Conservation (phyloP, 1,139 yeast species). For the Yamadazyma sp. region DNA sequence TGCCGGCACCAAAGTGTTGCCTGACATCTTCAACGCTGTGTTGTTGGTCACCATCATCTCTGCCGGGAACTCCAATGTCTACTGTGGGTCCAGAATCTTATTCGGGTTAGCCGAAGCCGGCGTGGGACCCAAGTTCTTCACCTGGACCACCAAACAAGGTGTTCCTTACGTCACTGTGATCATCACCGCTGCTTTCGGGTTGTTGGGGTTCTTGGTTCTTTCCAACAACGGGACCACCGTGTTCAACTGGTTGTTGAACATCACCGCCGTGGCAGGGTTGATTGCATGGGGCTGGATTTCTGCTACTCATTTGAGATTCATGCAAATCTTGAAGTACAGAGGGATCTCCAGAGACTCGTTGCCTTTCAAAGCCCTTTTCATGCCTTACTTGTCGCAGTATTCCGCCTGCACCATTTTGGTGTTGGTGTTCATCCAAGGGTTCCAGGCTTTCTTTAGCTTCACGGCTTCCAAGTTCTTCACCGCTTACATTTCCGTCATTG, state of each 20-base stretch:
- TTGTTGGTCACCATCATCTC: constrained; percentile 67
- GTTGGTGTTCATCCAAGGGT: constrained; percentile 71
- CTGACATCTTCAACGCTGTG: constrained; percentile 75
- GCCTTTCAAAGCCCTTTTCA: constrained; percentile 67
- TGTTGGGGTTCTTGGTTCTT: constrained; percentile 67
- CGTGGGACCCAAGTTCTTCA: constrained; percentile 60
- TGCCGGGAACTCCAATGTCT: constrained; percentile 81
- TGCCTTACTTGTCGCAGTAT: constrained; percentile 67
- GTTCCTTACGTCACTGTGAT: constrained; percentile 66
- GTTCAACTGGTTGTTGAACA: constrained; percentile 80
- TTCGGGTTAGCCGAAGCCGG: constrained; percentile 64
- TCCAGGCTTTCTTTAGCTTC: constrained; percentile 56
- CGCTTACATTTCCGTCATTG: constrained; percentile 62
- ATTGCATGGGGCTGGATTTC: constrained; percentile 74
- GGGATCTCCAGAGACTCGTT: constrained; percentile 63
- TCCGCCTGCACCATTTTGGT: constrained; percentile 51
- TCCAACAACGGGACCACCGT: constrained; percentile 64
- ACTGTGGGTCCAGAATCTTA: constrained; percentile 73
- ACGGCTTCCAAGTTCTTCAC: constrained; percentile 59
- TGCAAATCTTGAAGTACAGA: constrained; percentile 57
- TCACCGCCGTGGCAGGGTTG: constrained; percentile 75
- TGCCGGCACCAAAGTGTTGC: constrained; percentile 68
- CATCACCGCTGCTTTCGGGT: constrained; percentile 60
- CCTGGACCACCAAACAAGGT: constrained; percentile 56
- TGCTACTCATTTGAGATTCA: constrained; percentile 65